A percentile compares a stretch with the other conserved stretches of the same genome.
Evolutionary conservation across 1,284 basidiomycete genomes (phyloP).

Genomic region (Pseudozyma hubeiensis): DNA sequence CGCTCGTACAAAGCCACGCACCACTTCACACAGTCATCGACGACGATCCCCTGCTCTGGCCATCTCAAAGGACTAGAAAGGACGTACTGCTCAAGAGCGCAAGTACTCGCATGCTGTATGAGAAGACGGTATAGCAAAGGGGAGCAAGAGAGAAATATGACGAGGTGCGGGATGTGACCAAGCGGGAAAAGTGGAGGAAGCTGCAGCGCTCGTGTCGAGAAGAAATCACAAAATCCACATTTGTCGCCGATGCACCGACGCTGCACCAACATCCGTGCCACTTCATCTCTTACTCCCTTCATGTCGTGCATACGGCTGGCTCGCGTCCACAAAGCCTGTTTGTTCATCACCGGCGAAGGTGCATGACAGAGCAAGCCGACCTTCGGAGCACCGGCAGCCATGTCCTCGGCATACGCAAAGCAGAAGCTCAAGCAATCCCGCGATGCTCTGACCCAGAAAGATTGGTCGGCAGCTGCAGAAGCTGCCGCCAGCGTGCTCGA

Average conservation of each 20-base stretch:
- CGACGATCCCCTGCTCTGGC: too few relatives aligned
- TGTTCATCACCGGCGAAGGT: not conserved
- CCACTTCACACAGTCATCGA: too few relatives aligned
- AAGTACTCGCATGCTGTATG: too few relatives aligned
- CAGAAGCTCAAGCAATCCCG: slow-evolving; percentile 60
- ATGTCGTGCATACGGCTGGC: not conserved
- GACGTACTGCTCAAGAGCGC: too few relatives aligned
- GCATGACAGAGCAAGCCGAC: not conserved
- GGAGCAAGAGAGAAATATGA: too few relatives aligned
- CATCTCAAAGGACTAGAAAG: too few relatives aligned
- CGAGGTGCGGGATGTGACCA: slow-evolving; percentile 1
- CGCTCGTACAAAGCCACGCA: not conserved
- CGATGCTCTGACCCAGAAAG: slow-evolving; percentile 55
- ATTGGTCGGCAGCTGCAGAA: slow-evolving; percentile 50
- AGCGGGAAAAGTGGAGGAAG: not conserved
- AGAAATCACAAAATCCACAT: slow-evolving; percentile 18
- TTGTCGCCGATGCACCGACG: not conserved
- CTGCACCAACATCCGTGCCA: slow-evolving; percentile 7
- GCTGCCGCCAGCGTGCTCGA: slow-evolving; percentile 54
- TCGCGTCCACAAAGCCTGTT: not conserved
- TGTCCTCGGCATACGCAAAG: slow-evolving; percentile 54
- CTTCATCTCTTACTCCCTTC: slow-evolving; percentile 4
- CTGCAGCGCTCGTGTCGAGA: slow-evolving; percentile 7
- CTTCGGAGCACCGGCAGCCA: slow-evolving; percentile 10
- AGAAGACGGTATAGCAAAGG: too few relatives aligned